Conservation (phyloP, 2,329 filamentous ascomycete species). For the Arachnomyces sp. region DNA sequence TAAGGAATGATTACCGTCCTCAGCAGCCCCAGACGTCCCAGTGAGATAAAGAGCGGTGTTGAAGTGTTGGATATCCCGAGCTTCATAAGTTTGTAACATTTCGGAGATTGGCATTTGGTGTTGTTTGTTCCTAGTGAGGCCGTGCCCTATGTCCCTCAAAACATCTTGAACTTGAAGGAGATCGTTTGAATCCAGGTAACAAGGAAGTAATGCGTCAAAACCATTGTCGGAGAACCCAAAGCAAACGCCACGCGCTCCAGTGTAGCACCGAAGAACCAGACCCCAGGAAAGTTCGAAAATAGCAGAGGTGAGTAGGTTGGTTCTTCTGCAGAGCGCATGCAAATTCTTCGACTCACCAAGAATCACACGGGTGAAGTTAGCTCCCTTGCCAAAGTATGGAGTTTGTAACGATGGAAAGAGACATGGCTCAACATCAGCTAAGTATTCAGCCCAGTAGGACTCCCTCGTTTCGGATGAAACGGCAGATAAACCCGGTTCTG, state of each 20-base stretch:
- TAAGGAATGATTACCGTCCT: constrained; percentile 1
- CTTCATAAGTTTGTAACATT: constrained; percentile 16
- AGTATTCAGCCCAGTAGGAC: constrained; percentile 26
- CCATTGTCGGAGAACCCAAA: constrained; percentile 43
- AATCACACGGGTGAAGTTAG: constrained; percentile 26
- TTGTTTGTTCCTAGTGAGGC: constrained; percentile 14
- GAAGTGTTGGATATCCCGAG: constrained; percentile 21
- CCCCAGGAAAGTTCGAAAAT: constrained; percentile 47
- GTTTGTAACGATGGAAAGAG: constrained; percentile 28
- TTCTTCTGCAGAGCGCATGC: constrained; percentile 19
- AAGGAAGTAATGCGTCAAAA: constrained; percentile 3
- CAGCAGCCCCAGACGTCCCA: constrained; percentile 5
- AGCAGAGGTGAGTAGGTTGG: constrained; percentile 37
- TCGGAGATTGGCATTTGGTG: constrained; percentile 17
- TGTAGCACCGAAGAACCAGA: constrained; percentile 42
- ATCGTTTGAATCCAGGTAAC: constrained; percentile 17
- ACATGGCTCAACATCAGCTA: constrained; percentile 26
- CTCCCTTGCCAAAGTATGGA: constrained; percentile 12
- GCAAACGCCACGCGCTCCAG: constrained; percentile 39
- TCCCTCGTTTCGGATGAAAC: too few species aligned
- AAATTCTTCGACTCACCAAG: constrained; percentile 14
- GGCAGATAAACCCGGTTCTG: too few species aligned
- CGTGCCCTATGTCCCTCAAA: constrained; percentile 16
- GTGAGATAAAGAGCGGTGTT: constrained; percentile 24
- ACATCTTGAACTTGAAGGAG: constrained; percentile 15